Conservation (phyloP, 495 filamentous ascomycete species). For the Amphirosellinia nigrospora region DNA sequence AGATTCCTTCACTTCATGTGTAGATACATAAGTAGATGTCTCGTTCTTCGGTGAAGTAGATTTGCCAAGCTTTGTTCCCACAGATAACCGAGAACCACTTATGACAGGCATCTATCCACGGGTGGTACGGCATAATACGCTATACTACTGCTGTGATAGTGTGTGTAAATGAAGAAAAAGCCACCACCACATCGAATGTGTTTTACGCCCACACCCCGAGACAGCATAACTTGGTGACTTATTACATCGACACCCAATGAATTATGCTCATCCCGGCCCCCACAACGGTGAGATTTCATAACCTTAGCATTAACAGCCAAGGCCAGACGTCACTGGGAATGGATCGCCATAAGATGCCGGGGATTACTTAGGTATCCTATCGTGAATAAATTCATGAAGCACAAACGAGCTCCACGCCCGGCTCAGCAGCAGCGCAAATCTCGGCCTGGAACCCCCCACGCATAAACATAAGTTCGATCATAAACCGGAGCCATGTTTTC, state of each 20-base stretch:
- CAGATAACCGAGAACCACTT: constrained; percentile 23
- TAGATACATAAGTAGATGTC: not conserved
- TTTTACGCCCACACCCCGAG: not conserved
- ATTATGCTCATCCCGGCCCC: not conserved
- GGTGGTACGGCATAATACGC: not conserved
- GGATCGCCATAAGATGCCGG: not conserved
- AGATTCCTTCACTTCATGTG: not conserved
- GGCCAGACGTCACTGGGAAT: not conserved
- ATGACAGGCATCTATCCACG: constrained; percentile 18
- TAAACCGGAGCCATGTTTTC: constrained; percentile 12
- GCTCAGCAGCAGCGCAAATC: not conserved
- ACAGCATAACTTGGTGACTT: not conserved
- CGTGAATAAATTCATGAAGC: constrained; percentile 13
- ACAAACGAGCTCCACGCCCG: not conserved
- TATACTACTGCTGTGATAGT: not conserved
- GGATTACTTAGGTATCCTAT: constrained; percentile 7
- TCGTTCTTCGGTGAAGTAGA: constrained; percentile 14
- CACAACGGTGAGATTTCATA: not conserved
- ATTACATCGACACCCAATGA: constrained; percentile 6
- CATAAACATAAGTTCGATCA: not conserved
- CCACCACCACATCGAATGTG: not conserved
- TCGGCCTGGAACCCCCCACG: constrained; percentile 2
- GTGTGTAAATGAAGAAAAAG: not conserved
- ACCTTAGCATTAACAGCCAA: constrained; percentile 9
- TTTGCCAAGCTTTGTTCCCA: constrained; percentile 26